Percentiles rank a stretch among this genome's conserved stretches.
Conservation (phyloP, 805 yeast genomes). For the Yamadazyma tumulicola region DNA sequence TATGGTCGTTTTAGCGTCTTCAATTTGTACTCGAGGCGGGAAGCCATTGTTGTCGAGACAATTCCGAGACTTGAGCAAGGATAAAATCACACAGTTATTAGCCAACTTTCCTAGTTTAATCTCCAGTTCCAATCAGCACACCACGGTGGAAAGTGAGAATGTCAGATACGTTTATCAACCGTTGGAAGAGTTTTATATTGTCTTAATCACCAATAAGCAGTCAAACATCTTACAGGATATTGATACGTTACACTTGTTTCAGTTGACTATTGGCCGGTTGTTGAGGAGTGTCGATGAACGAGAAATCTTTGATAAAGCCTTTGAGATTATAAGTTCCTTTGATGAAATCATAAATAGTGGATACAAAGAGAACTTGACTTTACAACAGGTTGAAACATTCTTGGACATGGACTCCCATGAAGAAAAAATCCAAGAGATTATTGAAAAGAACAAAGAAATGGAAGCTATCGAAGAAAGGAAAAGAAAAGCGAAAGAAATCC, state of each 20-base stretch:
- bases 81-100: conserved; percentile 79
- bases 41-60: conserved; percentile 90
- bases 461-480: conserved; percentile 98
- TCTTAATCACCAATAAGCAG: conserved; percentile 83
- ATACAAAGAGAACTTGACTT: conserved; percentile 79
- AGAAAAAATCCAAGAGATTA: conserved; percentile 96
- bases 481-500: conserved; percentile 88
- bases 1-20: conserved; percentile 87
- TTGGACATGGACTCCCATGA: conserved; percentile 98
- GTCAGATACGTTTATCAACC: conserved; percentile 96
- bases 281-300: conserved; percentile 73
- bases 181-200: conserved; percentile 87
- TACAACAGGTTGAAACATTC: conserved; percentile 80
- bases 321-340: conserved; percentile 85
- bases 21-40: conserved; percentile 91
- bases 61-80: conserved; percentile 79
- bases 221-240: conserved; percentile 93
- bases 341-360: conserved; percentile 92
- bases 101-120: conserved; percentile 83
- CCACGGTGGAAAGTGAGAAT: conserved; percentile 88
- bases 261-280: conserved; percentile 74
- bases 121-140: conserved; percentile 73
- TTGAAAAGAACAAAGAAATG: conserved; percentile 92
- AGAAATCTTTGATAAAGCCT: conserved; percentile 79
- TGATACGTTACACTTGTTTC: conserved; percentile 82